These are phyloP conservation scores for Oryza australiensis DNA, from an alignment of 176 grass and related monocot genomes.

Conservation along the genomic window DNA sequence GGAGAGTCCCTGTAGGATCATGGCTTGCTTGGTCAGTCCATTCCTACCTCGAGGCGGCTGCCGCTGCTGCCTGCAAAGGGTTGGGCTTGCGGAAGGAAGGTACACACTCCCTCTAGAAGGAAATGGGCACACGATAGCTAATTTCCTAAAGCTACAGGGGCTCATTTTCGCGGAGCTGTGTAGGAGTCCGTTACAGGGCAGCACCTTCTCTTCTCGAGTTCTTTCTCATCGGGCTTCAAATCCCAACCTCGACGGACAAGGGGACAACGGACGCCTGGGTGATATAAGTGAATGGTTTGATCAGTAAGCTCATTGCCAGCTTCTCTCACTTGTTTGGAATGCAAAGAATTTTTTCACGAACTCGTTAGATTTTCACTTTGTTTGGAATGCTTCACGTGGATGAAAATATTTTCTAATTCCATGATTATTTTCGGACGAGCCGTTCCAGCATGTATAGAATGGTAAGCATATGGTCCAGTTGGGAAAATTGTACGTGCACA, in stretches of 20 bases:
- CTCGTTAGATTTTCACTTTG: too few relatives aligned
- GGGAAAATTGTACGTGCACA: too few relatives aligned
- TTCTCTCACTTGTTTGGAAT: too few relatives aligned
- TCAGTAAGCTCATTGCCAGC: too few relatives aligned
- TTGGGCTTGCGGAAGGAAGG: not conserved
- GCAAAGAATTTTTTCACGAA: too few relatives aligned
- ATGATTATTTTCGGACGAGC: too few relatives aligned
- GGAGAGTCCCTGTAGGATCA: not conserved
- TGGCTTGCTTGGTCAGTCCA: not conserved
- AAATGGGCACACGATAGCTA: not conserved
- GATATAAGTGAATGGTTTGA: not conserved
- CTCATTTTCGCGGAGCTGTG: not conserved
- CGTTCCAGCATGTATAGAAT: too few relatives aligned
- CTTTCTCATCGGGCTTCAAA: not conserved
- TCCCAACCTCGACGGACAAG: not conserved
- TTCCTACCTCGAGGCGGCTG: not conserved
- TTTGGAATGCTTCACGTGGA: too few relatives aligned
- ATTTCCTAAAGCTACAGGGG: not conserved
- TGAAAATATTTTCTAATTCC: too few relatives aligned
- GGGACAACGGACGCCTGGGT: not conserved
- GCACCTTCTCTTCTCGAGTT: not conserved
- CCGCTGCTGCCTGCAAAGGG: not conserved
- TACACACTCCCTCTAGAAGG: too few relatives aligned
- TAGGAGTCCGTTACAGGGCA: not conserved
- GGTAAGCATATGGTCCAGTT: too few relatives aligned